A percentile compares a stretch with the other conserved stretches of the same genome.
Evolutionary conservation across 805 yeast genomes (phyloP).

Genomic region (Wilhelminamyces savonicus): DNA sequence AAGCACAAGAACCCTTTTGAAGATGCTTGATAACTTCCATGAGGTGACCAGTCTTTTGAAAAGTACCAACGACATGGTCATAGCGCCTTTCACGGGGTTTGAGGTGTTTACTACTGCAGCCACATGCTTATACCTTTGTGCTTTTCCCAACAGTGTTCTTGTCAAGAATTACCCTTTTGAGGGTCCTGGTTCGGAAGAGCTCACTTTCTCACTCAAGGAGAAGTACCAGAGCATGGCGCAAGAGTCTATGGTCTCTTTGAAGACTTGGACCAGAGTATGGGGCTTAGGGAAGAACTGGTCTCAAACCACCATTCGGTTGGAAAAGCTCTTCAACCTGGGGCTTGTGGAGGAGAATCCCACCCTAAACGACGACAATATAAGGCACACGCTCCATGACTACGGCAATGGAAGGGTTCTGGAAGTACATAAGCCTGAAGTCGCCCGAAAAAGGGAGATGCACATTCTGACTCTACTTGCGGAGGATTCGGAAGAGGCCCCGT

Average conservation of each 20-base stretch:
- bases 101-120: conserved; percentile 30
- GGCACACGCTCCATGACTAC: conserved; percentile 24
- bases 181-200: background rate
- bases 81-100: conserved; percentile 34
- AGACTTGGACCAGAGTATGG: conserved; percentile 23
- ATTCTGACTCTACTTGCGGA: conserved; percentile 7
- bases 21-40: conserved; percentile 16
- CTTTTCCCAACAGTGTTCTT: conserved; percentile 18
- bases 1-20: conserved; percentile 14
- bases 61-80: conserved; percentile 18
- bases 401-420: conserved; percentile 23
- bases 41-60: conserved; percentile 14
- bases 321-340: conserved; percentile 13
- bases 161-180: conserved; percentile 5
- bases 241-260: conserved; percentile 15
- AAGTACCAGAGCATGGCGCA: conserved; percentile 15
- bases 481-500: conserved; percentile 2
- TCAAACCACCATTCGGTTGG: conserved; percentile 16
- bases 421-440: conserved; percentile 7
- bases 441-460: conserved; percentile 6
- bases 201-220: conserved; percentile 7
- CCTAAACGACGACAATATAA: conserved; percentile 13
- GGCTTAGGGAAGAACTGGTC: conserved; percentile 25
- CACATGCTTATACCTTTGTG: conserved; percentile 23
- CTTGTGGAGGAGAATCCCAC: conserved; percentile 5